Percentiles rank a stretch among this genome's conserved stretches.
Conservation (phyloP, 1,284 basidiomycete genomes). For the Cutaneotrichosporon sp. region DNA sequence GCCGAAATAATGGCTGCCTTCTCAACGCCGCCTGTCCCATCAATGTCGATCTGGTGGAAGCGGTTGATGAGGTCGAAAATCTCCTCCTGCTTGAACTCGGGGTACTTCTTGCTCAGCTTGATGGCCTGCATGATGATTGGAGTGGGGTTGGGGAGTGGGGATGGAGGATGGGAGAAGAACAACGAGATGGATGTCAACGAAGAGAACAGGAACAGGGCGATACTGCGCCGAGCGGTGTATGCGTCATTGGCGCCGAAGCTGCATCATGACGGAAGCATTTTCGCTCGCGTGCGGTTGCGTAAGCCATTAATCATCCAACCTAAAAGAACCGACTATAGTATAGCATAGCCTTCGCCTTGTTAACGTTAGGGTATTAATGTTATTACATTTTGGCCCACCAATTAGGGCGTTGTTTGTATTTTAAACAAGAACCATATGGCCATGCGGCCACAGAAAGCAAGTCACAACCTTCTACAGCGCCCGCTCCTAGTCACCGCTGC, state of each 20-base stretch:
- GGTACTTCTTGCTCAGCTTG: conserved; percentile 86
- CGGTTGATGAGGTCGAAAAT: conserved; percentile 88
- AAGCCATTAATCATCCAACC: neutral
- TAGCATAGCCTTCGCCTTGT: no score
- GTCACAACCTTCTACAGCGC: no score
- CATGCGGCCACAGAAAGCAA: no score
- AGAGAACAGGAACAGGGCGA: neutral
- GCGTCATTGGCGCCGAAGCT: neutral
- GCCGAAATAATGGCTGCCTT: conserved; percentile 76
- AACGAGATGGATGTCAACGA: neutral
- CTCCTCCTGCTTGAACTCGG: conserved; percentile 85
- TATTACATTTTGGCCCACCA: no score
- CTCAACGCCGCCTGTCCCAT: conserved; percentile 79
- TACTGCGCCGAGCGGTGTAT: neutral
- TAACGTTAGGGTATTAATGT: no score
- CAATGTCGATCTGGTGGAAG: conserved; percentile 83
- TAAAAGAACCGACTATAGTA: no score
- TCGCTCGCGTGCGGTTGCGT: neutral
- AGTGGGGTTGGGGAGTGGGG: neutral
- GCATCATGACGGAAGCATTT: neutral
- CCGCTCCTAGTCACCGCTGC: no score
- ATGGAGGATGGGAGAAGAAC: neutral
- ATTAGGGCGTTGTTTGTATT: no score
- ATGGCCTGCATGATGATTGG: conserved; percentile 51
- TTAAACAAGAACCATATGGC: no score